Base-by-base conservation (phyloP, 139 green algal genomes). In the Astrephomene gubernaculifera region DNA sequence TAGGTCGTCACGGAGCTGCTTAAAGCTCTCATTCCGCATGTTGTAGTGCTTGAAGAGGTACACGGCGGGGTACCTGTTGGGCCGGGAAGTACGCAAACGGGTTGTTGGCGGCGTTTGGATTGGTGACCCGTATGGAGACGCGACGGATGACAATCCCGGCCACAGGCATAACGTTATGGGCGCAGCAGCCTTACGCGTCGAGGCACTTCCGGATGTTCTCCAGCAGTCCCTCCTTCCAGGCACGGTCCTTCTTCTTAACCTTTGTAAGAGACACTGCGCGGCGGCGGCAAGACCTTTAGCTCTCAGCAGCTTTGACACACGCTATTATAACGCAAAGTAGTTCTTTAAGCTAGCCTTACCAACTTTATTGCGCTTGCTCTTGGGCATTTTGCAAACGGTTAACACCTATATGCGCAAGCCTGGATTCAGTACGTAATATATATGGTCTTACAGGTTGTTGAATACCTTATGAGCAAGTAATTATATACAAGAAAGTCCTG, bases 11-110 rank as follows among this genome's bases (percentile, higher is more conserved):
- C 96, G 83, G 38, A 99, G 89, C 85, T 97, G 90, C 89, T 99
- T 99, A 85, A 99, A 97, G 53, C 93, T 92, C 63, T 97, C 96
- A 60, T 97, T 99, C 10, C 97, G 91, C 90, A 99, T 97, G 90
- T 99, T 99, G 38, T 94, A 74, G 60, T 96, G 94, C 31, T 88
- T 86, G 81, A 99, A 98, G 2, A 99, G 71, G 82, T 98, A 99
- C 1, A 98, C 81, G 24, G 84, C 80, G 22, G 92, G 90, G 72
- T 96, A 97, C 70, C 95, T 97, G 92, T 61, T n/a, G n/a, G n/a
- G n/a, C n/a, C n/a, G n/a, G n/a, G n/a, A n/a, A n/a, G n/a, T n/a
- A n/a, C n/a, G n/a, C n/a, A n/a, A n/a, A n/a, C n/a, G n/a, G n/a
- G n/a, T n/a, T n/a, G n/a, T n/a, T n/a, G n/a, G n/a, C n/a, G n/a